Evolutionary conservation across 192 early-diverging fungal genomes (phyloP).

Genomic region (Umbelopsis ramanniana): DNA sequence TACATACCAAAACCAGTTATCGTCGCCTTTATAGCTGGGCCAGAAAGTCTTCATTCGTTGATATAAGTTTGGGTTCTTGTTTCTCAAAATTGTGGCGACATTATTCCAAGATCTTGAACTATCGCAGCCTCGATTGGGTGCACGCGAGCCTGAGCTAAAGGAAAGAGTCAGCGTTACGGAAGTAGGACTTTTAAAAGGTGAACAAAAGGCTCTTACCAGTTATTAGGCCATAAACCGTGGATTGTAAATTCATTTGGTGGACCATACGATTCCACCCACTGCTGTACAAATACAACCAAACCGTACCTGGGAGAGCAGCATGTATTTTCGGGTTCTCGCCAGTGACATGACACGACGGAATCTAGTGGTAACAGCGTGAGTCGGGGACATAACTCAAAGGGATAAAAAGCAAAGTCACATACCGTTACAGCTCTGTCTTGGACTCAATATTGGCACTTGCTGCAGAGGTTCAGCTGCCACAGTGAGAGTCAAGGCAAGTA

Average conservation of each 20-base stretch:
- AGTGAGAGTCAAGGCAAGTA: conserved; percentile 3
- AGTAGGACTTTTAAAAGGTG: background rate
- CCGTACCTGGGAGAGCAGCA: conserved; percentile 43
- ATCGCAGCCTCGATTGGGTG: conserved; percentile 64
- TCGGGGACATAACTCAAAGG: background rate
- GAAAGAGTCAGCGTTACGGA: background rate
- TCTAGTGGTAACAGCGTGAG: background rate
- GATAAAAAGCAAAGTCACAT: background rate
- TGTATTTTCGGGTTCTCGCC: conserved; percentile 30
- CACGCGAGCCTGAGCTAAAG: conserved; percentile 45
- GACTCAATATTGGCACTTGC: background rate
- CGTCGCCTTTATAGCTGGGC: conserved; percentile 71
- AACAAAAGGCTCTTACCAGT: conserved; percentile 31
- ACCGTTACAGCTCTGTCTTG: conserved; percentile 5
- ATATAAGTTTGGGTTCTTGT: conserved; percentile 33
- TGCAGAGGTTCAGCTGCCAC: background rate
- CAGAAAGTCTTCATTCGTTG: conserved; percentile 41
- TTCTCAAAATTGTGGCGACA: conserved; percentile 52
- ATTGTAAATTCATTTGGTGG: conserved; percentile 46
- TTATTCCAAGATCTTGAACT: conserved; percentile 58
- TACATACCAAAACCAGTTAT: conserved; percentile 54
- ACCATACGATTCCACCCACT: conserved; percentile 40
- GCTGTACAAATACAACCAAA: conserved; percentile 35
- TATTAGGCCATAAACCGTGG: conserved; percentile 49
- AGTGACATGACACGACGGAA: conserved; percentile 36